phyloP scores from a whole-genome alignment of 441 rosid species.

The Cnidoscolus chayamansa region DNA sequence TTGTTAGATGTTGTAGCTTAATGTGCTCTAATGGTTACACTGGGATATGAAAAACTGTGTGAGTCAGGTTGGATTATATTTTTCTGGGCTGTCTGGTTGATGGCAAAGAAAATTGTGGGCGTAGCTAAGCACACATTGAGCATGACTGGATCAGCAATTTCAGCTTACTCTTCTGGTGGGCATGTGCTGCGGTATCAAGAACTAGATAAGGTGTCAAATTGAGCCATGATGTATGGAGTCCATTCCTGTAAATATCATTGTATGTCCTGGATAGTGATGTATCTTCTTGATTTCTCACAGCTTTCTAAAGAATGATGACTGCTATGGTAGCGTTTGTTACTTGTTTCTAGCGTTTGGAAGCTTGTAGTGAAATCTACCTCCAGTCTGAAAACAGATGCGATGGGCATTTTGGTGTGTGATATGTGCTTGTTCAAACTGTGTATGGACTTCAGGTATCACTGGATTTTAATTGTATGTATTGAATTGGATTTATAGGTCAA shows the following conservation, averaged over 20 bases:
- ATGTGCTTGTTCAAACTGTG: too few species aligned
- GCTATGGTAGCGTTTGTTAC: not conserved
- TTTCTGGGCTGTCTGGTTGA: constrained; percentile 70
- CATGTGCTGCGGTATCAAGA: constrained; percentile 26
- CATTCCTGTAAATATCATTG: constrained; percentile 8
- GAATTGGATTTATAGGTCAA: too few species aligned
- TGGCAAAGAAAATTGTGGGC: constrained; percentile 50
- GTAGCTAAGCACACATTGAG: constrained; percentile 61
- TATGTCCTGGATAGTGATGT: not conserved
- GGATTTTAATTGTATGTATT: too few species aligned
- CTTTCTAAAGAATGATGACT: not conserved
- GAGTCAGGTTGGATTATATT: constrained; percentile 88
- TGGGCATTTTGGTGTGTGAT: not conserved
- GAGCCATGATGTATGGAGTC: constrained; percentile 7
- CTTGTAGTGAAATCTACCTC: not conserved
- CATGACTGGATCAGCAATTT: constrained; percentile 56
- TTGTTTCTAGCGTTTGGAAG: constrained; percentile 8
- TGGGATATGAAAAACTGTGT: constrained; percentile 12
- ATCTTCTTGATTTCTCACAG: not conserved
- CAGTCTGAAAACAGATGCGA: not conserved
- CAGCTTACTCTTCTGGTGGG: constrained; percentile 43
- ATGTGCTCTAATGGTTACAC: not conserved
- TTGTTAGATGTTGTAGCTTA: not conserved
- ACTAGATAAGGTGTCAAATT: constrained; percentile 25
- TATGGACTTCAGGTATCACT: too few species aligned